Base-by-base conservation (phyloP, 192 early-diverging fungal genomes). In the Backusella parvicylindrica region DNA sequence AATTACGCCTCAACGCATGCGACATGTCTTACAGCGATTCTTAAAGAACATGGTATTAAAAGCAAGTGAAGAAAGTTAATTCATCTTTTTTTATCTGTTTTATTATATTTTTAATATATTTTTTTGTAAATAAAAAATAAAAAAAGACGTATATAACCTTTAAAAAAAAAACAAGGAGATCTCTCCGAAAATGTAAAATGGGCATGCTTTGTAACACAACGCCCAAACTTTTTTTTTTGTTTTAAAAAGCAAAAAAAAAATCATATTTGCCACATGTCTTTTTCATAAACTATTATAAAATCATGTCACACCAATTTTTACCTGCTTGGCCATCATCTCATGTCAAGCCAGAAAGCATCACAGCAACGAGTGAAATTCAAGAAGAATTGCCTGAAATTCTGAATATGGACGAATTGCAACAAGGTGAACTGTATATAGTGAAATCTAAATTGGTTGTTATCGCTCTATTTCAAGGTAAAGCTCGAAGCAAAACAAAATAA, bases 41-140 rank as follows among this genome's bases (percentile, higher is more conserved):
- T 70, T 81, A 56, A 81, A 81, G 72, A 81, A 74, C 67, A 81
- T 81, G 79, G 75, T 81, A 30, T 30, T 78, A 40, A 73, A 78
- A 37, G 71, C 65, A 36, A 78, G 73, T 33, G 71, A 72, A 68
- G 77, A 78, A n/a, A 63, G 36, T 12, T 73, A 73, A 47, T 8
- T n/a, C 12, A 38, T 8, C 12, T 69, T 43, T 16, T n/a, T 6
- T 28, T 37, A 21, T 63, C 23, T 63, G 6, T 36, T 68, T 23
- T 60, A 12, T 60, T 60, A 26, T 60, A 60, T 60, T 60, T 38
- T 60, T 60, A 56, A 56, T 56, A 56, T 56, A 26, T 56, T 67
- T 12, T 43, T 43, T 69, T 69, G 68, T 69, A 69, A 37, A 69
- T 69, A 69, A 30, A 69, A 37, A 43, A 47, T 30, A 40, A 69